Base-by-base conservation (phyloP, 2,329 filamentous ascomycete genomes). In the Verticillium dahliae region DNA sequence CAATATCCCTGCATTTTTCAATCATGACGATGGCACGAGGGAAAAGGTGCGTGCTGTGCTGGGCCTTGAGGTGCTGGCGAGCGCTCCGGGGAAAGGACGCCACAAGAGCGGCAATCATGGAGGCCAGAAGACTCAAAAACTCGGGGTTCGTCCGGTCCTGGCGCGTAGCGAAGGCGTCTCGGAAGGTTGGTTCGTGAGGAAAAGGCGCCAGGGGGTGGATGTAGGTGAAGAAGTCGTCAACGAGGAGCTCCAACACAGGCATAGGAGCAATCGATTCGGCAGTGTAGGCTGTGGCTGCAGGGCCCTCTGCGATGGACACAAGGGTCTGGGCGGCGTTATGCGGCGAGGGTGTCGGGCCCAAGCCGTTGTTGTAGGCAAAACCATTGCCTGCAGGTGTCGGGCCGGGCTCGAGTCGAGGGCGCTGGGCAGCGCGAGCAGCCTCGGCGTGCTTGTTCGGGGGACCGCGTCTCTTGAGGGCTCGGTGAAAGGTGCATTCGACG, bases 181-280 rank as follows among this genome's bases (percentile, higher is more conserved):
- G 83, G 71, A 93, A 92, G 4, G 88, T 90, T 0, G 89, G 89
- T 70, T 92, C 89, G 72, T 93, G 90, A 0, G 90, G 90, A 62
- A 93, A 92, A 0, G 90, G 90, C 62, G 85, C 85, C 9, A 93
- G 80, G 1, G 90, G 90, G 67, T 92, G 89, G 60, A 92, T 88
- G 71, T 92, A 92, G 18, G 88, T 91, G 75, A 92, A 93, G 80
- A 91, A 93, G 75, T 93, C 90, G 71, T 92, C 88, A 62, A 93
- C 84, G 15, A 92, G 79, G 2, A 88, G 80, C 68, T 89, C 82
- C 59, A 93, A 76, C 11, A 88, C 85, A 7, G 85, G 82, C 72
- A 88, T 80, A 0, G 90, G 87, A 50, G 88, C 90, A 64, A 93
- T 92, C 1, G 84, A 79, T 70, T 93, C 90, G 57, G 87, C 84